Conservation (phyloP, 192 early-diverging fungal genomes). For the Linnemannia zychae region DNA sequence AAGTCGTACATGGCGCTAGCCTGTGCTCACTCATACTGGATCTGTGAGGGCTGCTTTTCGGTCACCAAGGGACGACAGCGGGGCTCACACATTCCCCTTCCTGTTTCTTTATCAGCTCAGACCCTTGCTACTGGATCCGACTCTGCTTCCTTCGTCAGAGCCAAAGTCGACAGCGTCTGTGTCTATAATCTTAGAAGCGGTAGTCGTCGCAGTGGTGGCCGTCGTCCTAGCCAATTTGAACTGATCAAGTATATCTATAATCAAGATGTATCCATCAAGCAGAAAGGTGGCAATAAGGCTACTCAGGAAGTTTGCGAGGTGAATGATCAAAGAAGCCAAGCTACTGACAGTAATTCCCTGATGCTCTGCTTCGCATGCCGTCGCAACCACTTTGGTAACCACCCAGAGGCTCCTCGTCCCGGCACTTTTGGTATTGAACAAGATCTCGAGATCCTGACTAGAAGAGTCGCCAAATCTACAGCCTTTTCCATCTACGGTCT, state of each 20-base stretch:
- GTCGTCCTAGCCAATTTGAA: too few species aligned
- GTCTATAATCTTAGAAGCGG: too few species aligned
- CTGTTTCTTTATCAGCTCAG: conserved; percentile 4
- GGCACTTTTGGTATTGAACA: neutral
- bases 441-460: neutral
- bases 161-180: too few species aligned
- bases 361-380: neutral
- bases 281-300: too few species aligned
- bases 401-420: neutral
- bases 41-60: conserved; percentile 20
- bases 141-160: too few species aligned
- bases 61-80: neutral
- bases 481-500: neutral
- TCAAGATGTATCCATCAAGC: too few species aligned
- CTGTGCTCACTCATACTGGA: conserved; percentile 14
- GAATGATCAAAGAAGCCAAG: too few species aligned
- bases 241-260: too few species aligned
- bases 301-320: too few species aligned
- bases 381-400: neutral
- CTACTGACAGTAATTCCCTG: too few species aligned
- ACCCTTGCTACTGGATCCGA: too few species aligned
- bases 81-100: conserved; percentile 24
- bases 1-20: conserved; percentile 19
- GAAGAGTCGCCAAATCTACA: neutral
- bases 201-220: too few species aligned